Evolutionary conservation across 306 rosid species (phyloP).

Genomic region (Vicia sativa): DNA sequence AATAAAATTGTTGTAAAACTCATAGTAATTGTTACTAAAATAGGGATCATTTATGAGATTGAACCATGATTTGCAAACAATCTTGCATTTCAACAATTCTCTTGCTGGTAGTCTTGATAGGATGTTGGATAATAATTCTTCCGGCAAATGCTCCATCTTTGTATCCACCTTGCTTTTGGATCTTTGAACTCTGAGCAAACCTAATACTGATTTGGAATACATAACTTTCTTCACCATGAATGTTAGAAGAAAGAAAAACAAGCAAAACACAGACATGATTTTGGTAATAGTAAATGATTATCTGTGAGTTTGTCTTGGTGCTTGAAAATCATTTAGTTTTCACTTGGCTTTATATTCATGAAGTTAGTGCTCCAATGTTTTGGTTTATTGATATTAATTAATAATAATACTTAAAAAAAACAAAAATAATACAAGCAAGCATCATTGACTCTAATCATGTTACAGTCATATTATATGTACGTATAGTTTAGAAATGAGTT

Average conservation of each 20-base stretch:
- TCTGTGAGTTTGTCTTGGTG: background rate
- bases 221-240: background rate
- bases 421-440: no score
- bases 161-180: background rate
- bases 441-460: no score
- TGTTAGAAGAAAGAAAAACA: background rate
- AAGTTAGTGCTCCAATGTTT: no score
- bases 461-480: no score
- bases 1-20: background rate
- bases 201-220: background rate
- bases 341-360: background rate
- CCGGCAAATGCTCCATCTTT: conserved; percentile 15
- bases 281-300: background rate
- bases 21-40: conserved; percentile 22
- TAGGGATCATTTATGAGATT: conserved; percentile 23
- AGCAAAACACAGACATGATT: background rate
- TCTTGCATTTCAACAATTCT: conserved; percentile 1
- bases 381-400: no score
- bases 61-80: conserved; percentile 30
- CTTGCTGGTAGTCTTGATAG: conserved; percentile 25
- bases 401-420: no score
- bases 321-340: background rate
- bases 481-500: no score
- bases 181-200: background rate
- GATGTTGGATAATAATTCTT: conserved; percentile 24